Evolutionary conservation across 768 basidiomycete genomes (phyloP), one percentile per base, ranked within the genome.

Genomic region (Podaxis sp.): DNA sequence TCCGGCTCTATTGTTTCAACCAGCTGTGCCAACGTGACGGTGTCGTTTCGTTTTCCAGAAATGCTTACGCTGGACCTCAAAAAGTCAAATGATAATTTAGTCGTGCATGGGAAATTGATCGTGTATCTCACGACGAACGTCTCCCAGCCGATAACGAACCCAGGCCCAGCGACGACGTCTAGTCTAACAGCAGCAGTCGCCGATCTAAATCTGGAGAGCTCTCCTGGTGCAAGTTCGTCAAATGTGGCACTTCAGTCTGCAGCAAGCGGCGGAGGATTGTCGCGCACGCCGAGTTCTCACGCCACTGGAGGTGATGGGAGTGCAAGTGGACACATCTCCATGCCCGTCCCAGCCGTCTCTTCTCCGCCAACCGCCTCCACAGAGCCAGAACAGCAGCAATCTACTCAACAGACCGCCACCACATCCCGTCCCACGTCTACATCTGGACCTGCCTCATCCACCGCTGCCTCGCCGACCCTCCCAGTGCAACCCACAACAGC

Each of bases 31-130:
- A 46, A 55, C 46, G 13, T 15, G 9, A 29, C 7, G 59, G 22
- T 62, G 49, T 55, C 2, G 2, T 8, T 33, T 33, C 33, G 33
- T 33, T 33, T 49, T 50, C 57, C 71, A 95, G 97, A 98, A 81
- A 97, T 97, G 89, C 84, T 98, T 55, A 98, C 96, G 0, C 75
- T 96, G 67, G 97, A 98, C 71, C 80, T 99, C 69, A 97, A 98
- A 80, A 96, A 96, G 76, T 98, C 96, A n/a, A 97, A 96, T 69
- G 97, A 99, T 75, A 96, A 97, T 72, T 86, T 97, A 27, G 92
- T 95, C 53, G 97, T 99, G 3, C 95, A 98, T 70, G 97, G 97
- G 52, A 98, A 98, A 77, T 85, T 99, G 67, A 96, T 98, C 74
- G 86, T 98, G 67, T 95, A 96, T 76, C 84, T 99, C 40, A 96